A percentile compares a stretch with the other conserved stretches of the same genome.
Evolutionary conservation across 805 yeast genomes (phyloP).

Genomic region (Cyberlindnera misumaiensis): DNA sequence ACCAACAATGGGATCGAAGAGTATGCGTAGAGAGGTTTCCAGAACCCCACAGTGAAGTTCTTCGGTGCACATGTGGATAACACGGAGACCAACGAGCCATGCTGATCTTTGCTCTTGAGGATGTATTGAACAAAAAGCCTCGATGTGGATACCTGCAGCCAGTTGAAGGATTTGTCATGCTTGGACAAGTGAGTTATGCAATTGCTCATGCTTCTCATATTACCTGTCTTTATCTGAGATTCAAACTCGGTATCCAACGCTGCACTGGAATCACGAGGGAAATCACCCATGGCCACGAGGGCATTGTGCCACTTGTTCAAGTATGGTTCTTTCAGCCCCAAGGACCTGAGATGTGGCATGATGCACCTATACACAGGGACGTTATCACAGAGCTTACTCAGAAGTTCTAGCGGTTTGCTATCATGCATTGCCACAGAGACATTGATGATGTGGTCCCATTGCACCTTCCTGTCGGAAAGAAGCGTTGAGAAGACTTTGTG

Average conservation of each 20-base stretch:
- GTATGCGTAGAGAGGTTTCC: slow-evolving; percentile 10
- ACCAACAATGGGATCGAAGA: slow-evolving; percentile 6
- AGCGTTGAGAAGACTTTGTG: slow-evolving; percentile 3
- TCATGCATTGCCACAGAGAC: slow-evolving; percentile 8
- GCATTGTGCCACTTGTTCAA: slow-evolving; percentile 14
- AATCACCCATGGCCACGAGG: slow-evolving; percentile 12
- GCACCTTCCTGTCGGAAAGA: neutral
- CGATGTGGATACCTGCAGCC: slow-evolving; percentile 13
- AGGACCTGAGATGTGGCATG: slow-evolving; percentile 6
- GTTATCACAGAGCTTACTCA: slow-evolving; percentile 7
- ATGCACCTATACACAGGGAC: slow-evolving; percentile 5
- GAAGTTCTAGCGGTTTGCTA: slow-evolving; percentile 1
- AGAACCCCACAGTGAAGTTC: slow-evolving; percentile 6
- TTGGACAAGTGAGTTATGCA: slow-evolving; percentile 8
- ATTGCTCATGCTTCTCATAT: slow-evolving; percentile 11
- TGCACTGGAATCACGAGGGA: slow-evolving; percentile 11
- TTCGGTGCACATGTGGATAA: slow-evolving; percentile 1
- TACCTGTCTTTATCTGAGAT: slow-evolving; percentile 9
- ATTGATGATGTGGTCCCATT: slow-evolving; percentile 14
- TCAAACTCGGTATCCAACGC: slow-evolving; percentile 9
- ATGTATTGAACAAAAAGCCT: slow-evolving; percentile 12
- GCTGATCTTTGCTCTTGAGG: slow-evolving; percentile 1
- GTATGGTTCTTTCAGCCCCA: slow-evolving; percentile 6
- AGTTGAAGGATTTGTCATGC: slow-evolving; percentile 1
- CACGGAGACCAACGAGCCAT: neutral